Percentiles rank a stretch among this genome's conserved stretches.
Evolutionary conservation across 805 yeast species (phyloP).

Genomic region (Teunomyces panamensis): DNA sequence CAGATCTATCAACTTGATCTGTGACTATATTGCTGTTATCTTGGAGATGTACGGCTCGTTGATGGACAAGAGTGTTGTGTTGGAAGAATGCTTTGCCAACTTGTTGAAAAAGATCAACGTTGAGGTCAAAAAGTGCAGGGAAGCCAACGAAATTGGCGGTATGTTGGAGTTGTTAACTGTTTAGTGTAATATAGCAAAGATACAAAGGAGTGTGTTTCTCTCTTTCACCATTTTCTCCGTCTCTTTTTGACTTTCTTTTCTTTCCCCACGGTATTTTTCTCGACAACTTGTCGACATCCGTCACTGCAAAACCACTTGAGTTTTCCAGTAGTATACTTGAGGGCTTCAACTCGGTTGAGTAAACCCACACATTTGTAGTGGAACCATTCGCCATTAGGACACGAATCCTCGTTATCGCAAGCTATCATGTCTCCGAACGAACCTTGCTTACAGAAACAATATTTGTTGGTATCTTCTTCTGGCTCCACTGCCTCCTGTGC

Average conservation of each 20-base stretch:
- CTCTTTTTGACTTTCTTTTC: constrained; percentile 6
- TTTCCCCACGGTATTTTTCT: background rate
- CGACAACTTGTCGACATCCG: constrained; percentile 20
- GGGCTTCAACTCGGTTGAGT: constrained; percentile 35
- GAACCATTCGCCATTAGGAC: constrained; percentile 47
- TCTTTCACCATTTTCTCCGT: constrained; percentile 5
- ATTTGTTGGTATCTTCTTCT: constrained; percentile 11
- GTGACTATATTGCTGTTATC: constrained; percentile 66
- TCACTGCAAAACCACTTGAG: constrained; percentile 41
- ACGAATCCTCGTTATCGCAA: constrained; percentile 26
- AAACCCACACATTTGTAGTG: constrained; percentile 46
- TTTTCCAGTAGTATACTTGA: constrained; percentile 31
- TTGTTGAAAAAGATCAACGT: constrained; percentile 58
- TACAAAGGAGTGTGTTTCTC: background rate
- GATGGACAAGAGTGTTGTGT: constrained; percentile 69
- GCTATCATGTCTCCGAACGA: constrained; percentile 31
- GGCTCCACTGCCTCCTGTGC: background rate
- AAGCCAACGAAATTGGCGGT: constrained; percentile 87
- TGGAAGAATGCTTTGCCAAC: constrained; percentile 67
- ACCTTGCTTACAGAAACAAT: constrained; percentile 26
- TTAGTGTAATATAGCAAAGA: constrained; percentile 15
- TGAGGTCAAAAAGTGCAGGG: constrained; percentile 78
- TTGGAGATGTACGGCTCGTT: constrained; percentile 74
- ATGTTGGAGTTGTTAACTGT: constrained; percentile 83
- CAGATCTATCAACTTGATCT: constrained; percentile 58